A percentile compares a stretch with the other conserved stretches of the same genome.
phyloP scores from a whole-genome alignment of 169 alveolate genomes.

The Amoebophrya sp. region DNA sequence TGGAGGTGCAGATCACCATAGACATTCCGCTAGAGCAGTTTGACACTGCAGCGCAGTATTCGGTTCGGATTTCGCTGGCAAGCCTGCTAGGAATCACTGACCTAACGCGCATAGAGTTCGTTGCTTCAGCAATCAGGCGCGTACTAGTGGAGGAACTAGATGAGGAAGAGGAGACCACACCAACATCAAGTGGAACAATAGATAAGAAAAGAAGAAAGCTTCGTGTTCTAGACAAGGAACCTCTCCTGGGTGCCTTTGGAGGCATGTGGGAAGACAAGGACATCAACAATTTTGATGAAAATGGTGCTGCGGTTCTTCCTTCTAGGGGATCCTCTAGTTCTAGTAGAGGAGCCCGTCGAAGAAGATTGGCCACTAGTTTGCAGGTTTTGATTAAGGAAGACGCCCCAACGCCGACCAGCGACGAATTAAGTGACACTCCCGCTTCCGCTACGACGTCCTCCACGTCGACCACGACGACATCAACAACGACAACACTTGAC shows the following conservation, averaged over 20 bases:
- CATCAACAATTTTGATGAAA: neutral
- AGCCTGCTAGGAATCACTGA: neutral
- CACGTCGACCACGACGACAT: neutral
- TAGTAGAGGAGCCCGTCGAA: neutral
- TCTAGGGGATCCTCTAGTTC: too few relatives aligned
- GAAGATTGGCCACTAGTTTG: neutral
- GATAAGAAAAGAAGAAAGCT: too few relatives aligned
- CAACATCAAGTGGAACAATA: too few relatives aligned
- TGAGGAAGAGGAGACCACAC: neutral
- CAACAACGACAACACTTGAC: neutral
- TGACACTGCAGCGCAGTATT: neutral
- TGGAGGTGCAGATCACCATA: neutral
- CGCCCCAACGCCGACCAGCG: too few relatives aligned
- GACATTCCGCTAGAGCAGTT: neutral
- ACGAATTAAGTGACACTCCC: too few relatives aligned
- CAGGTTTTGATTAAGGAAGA: neutral
- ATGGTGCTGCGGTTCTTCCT: neutral
- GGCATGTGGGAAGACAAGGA: neutral
- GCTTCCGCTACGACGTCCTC: neutral
- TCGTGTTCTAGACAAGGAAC: too few relatives aligned
- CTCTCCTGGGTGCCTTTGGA: too few relatives aligned
- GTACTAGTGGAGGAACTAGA: neutral
- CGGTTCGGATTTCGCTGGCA: neutral
- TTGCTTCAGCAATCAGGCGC: neutral
- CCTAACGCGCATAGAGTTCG: neutral